Percentiles rank a stretch among this genome's conserved stretches.
Conservation (phyloP, 140 eudicot genomes). For the Artemisia princeps region DNA sequence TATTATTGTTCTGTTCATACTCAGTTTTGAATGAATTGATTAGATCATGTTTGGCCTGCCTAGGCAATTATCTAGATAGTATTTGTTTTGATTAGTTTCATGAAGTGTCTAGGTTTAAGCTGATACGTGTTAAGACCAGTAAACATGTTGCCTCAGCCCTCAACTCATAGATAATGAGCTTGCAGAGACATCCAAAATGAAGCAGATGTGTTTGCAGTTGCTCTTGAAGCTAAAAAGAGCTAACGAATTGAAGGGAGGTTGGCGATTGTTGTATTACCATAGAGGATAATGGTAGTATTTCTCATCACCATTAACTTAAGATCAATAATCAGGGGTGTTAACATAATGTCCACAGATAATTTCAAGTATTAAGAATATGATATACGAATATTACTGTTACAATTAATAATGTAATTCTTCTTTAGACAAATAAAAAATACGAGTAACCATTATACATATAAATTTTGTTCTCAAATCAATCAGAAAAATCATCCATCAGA, state of each 20-base stretch:
- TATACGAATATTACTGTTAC: neutral
- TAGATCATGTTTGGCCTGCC: too few relatives aligned
- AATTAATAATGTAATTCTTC: neutral
- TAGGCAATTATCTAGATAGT: too few relatives aligned
- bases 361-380: neutral
- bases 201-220: constrained; percentile 71
- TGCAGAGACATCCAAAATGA: constrained; percentile 76
- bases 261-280: constrained; percentile 36
- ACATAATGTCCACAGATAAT: neutral
- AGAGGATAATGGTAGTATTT: too few relatives aligned
- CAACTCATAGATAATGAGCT: constrained; percentile 55
- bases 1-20: too few relatives aligned
- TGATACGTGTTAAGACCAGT: too few relatives aligned
- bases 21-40: too few relatives aligned
- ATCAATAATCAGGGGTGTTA: neutral
- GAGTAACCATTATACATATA: neutral
- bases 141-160: constrained; percentile 47
- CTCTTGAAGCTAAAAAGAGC: constrained; percentile 58
- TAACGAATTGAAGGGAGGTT: constrained; percentile 74
- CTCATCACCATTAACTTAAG: neutral
- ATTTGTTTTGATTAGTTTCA: too few relatives aligned
- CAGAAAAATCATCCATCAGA: neutral
- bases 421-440: neutral
- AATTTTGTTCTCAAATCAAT: neutral
- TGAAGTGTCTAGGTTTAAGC: too few relatives aligned